A percentile compares a stretch with the other conserved stretches of the same genome.
These are phyloP conservation scores for Cyberlindnera galapagoensis DNA, from an alignment of 805 yeast genomes.

Conservation along the genomic window DNA sequence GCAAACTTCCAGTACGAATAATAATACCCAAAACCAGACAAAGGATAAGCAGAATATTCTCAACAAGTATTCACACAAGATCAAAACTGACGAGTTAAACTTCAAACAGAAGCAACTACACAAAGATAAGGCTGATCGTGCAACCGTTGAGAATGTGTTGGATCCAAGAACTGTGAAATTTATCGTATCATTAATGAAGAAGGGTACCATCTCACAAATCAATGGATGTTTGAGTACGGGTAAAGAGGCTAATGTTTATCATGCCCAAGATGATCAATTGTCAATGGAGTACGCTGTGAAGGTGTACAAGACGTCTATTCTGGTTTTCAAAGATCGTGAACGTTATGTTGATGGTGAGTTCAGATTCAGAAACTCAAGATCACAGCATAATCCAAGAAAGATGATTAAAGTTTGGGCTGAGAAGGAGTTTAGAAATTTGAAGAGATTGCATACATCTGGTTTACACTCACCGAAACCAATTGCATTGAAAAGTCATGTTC, in stretches of 20 bases:
- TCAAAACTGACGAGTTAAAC: constrained; percentile 55
- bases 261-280: constrained; percentile 44
- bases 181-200: constrained; percentile 71
- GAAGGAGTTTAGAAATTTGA: constrained; percentile 90
- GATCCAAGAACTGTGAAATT: constrained; percentile 92
- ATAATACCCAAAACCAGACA: constrained; percentile 9
- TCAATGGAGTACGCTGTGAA: constrained; percentile 76
- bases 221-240: constrained; percentile 96
- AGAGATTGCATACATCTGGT: constrained; percentile 69
- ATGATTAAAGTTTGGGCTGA: constrained; percentile 99
- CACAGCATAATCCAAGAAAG: constrained; percentile 88
- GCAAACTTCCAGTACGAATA: background rate
- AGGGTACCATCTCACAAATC: constrained; percentile 77
- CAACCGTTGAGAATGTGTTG: constrained; percentile 93
- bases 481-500: constrained; percentile 80
- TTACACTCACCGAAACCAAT: constrained; percentile 94
- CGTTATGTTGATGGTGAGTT: constrained; percentile 95
- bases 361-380: constrained; percentile 79
- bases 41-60: constrained; percentile 42
- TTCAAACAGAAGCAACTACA: constrained; percentile 50
- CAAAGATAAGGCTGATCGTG: constrained; percentile 86
- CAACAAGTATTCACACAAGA: constrained; percentile 57
- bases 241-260: constrained; percentile 97
- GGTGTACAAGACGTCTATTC: constrained; percentile 90
- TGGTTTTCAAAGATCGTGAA: constrained; percentile 96